phyloP scores from a whole-genome alignment of 306 rosid genomes.

The Macrotyloma uniflorum region DNA sequence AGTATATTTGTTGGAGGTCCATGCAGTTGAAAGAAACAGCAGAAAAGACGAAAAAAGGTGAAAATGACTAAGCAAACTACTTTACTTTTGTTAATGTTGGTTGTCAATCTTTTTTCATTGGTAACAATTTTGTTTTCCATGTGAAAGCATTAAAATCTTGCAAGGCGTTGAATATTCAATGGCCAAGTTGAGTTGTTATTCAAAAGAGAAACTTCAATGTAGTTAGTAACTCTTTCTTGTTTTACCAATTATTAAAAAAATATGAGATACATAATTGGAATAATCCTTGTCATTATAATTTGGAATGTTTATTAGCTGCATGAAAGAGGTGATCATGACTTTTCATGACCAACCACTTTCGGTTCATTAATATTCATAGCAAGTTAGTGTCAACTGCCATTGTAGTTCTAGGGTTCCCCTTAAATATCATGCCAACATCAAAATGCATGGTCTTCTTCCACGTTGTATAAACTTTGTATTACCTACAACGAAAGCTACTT shows the following conservation, averaged over 20 bases:
- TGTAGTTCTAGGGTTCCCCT: not conserved
- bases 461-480: no score
- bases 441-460: not conserved
- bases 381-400: not conserved
- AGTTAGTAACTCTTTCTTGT: not conserved
- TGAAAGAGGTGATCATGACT: not conserved
- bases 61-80: not conserved
- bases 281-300: no score
- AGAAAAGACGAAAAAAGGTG: not conserved
- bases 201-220: not conserved
- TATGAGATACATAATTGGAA: no score
- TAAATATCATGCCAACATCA: not conserved
- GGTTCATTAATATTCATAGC: conserved; percentile 38
- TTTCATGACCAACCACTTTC: not conserved
- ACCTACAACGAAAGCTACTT: not conserved
- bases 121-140: not conserved
- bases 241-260: no score
- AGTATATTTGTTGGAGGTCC: not conserved
- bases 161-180: not conserved
- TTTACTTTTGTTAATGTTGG: not conserved
- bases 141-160: not conserved
- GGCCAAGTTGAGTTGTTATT: not conserved
- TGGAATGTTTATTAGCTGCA: not conserved
- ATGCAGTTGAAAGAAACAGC: not conserved
- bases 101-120: not conserved